phyloP scores from a whole-genome alignment of 352 stramenopile species.

The Peronospora belbahrii region DNA sequence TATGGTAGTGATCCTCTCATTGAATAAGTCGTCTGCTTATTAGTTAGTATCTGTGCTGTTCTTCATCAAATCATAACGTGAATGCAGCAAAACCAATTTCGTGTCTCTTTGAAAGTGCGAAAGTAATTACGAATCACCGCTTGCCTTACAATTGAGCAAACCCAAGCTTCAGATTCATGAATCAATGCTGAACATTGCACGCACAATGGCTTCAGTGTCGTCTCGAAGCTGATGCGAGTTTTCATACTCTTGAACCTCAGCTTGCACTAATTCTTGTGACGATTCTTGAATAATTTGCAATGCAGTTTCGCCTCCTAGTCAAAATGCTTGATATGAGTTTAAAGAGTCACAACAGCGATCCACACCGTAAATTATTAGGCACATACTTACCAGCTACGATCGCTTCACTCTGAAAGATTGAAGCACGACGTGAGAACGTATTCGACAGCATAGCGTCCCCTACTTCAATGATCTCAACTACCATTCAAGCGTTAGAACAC shows the following conservation, averaged over 20 bases:
- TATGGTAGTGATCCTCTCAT: slow-evolving; percentile 37
- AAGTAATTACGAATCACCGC: not conserved
- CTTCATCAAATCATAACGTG: slow-evolving; percentile 8
- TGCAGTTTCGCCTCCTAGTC: slow-evolving; percentile 25
- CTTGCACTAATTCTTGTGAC: slow-evolving; percentile 8
- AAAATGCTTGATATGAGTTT: too few relatives aligned
- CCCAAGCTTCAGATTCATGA: slow-evolving; percentile 3
- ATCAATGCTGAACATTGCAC: slow-evolving; percentile 21
- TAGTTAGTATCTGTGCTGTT: slow-evolving; percentile 14
- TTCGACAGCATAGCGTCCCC: slow-evolving; percentile 18
- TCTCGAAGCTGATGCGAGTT: slow-evolving; percentile 20
- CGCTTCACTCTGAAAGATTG: not conserved
- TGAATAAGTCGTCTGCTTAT: slow-evolving; percentile 11
- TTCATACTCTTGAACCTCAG: slow-evolving; percentile 20
- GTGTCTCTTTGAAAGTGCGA: slow-evolving; percentile 4
- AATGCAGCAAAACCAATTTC: not conserved
- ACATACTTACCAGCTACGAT: slow-evolving; percentile 18
- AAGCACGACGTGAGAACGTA: not conserved
- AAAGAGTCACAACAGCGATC: too few relatives aligned
- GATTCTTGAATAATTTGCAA: slow-evolving; percentile 17
- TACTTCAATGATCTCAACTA: slow-evolving; percentile 30
- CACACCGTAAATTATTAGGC: not conserved
- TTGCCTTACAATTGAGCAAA: not conserved
- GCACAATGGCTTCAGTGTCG: slow-evolving; percentile 23
- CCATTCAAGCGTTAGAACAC: not conserved